A percentile compares a stretch with the other conserved stretches of the same genome.
These are phyloP conservation scores for Macrolepiota dolichaula DNA, from an alignment of 768 basidiomycete genomes.

Conservation along the genomic window DNA sequence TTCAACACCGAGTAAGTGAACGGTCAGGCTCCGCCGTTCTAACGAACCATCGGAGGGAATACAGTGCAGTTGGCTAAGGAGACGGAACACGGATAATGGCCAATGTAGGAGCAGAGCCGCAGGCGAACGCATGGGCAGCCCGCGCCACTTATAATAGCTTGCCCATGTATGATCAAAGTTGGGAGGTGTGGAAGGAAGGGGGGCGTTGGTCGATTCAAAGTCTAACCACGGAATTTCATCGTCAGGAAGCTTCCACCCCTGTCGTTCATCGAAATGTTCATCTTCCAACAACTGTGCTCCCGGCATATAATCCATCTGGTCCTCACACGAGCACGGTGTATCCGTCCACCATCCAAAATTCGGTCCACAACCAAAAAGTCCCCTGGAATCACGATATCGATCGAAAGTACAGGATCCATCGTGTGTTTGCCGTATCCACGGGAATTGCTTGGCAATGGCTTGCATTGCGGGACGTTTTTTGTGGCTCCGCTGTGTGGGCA, in stretches of 20 bases:
- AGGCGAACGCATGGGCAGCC: conserved; percentile 37
- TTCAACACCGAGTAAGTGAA: conserved; percentile 38
- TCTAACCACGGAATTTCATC: conserved; percentile 28
- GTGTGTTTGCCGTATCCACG: conserved; percentile 15
- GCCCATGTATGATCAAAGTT: conserved; percentile 33
- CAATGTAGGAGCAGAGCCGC: conserved; percentile 42
- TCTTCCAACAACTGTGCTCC: conserved; percentile 30
- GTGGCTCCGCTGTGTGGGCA: not conserved
- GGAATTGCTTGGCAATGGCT: conserved; percentile 20
- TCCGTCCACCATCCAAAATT: conserved; percentile 40
- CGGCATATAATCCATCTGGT: conserved; percentile 19
- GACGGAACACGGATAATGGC: conserved; percentile 36
- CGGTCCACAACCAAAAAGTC: conserved; percentile 30
- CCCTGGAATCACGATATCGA: conserved; percentile 13
- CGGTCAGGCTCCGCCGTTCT: conserved; percentile 24
- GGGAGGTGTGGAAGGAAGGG: conserved; percentile 20
- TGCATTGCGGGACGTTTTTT: conserved; percentile 15
- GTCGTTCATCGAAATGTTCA: conserved; percentile 24
- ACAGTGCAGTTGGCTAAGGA: conserved; percentile 31
- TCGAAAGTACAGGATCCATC: conserved; percentile 16
- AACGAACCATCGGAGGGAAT: conserved; percentile 20
- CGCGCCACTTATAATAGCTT: conserved; percentile 44
- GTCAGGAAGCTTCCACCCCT: conserved; percentile 33
- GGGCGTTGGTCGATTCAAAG: conserved; percentile 21
- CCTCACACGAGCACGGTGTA: conserved; percentile 15